Base-by-base conservation (phyloP, 2,329 filamentous ascomycete genomes). In the Didymellaceae sp. region DNA sequence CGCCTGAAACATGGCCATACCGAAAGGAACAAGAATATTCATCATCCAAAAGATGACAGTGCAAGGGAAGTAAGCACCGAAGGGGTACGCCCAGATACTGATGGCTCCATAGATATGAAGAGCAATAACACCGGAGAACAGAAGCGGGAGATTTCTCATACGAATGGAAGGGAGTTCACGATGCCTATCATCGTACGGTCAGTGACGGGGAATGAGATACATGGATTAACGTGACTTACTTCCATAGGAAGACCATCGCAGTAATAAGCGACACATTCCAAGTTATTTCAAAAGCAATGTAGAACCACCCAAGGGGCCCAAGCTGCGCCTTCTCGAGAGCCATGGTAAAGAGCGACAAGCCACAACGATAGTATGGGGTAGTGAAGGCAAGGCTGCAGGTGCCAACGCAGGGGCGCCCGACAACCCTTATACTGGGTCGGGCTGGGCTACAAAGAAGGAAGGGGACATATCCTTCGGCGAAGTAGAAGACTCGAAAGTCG, bases 1-100 rank as follows among this genome's bases (percentile, higher is more conserved):
- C 2, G 67, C 63, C 38, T 70, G 67, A 32, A 71, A 70, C 41
- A 71, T 50, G 7, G 66, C 67, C 25, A 67, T 64, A 10, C 67
- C 67, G 25, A 66, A 52, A 17, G 66, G 67, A 1, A 71, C 58
- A 37, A 60, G 65, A 5, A 71, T 63, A 33, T 59, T 68, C 67
- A 71, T 71, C 26, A 68, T 43, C 67, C 67, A 71, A 41, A 66
- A 71, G 33, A 69, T 65, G 1, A 61, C 50, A 0, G 54, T 50
- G 28, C 67, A 71, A n/a, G 58, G 48, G 16, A 66, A 54, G n/a
- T 59, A 40, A 4, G 66, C 48, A 9, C 55, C 59, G 13, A 70
- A 43, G 10, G 59, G 58, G 54, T 71, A 71, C n/a, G 47, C 59
- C 33, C 61, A 20, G 4, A 61, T 33, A 35, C 61, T 63, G 1